These are phyloP conservation scores for Rhodosorus marinus DNA, from an alignment of 23 red algal species.

Conservation along the genomic window DNA sequence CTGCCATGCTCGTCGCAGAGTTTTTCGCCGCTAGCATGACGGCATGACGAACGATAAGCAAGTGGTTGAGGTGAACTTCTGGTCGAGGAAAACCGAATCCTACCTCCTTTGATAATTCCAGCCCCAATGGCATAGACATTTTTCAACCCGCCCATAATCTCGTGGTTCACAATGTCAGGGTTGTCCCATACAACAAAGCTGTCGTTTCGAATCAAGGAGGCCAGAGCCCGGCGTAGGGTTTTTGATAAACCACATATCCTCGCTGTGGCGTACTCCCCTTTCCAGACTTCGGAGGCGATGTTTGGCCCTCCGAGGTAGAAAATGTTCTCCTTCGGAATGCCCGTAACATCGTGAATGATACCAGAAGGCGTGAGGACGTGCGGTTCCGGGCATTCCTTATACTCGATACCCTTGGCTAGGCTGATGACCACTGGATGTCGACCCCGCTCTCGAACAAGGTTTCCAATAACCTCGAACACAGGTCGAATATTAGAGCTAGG, in stretches of 20 bases:
- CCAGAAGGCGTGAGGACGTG: not conserved
- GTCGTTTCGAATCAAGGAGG: not conserved
- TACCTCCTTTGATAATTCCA: not conserved
- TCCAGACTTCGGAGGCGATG: not conserved
- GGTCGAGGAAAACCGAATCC: too few relatives aligned
- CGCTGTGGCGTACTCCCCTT: not conserved
- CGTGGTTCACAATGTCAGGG: not conserved
- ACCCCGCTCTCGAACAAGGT: not conserved
- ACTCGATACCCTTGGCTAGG: not conserved
- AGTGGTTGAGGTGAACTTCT: too few relatives aligned
- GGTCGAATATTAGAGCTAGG: not conserved
- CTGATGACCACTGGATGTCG: not conserved
- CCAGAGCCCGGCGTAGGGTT: not conserved
- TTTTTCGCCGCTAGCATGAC: not conserved
- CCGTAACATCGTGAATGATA: not conserved
- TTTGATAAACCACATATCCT: not conserved
- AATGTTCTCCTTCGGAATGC: not conserved
- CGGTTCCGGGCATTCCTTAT: not conserved
- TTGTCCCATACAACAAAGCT: not conserved
- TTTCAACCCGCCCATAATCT: not conserved
- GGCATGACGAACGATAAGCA: too few relatives aligned
- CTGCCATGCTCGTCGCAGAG: not conserved
- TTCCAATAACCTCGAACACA: not conserved
- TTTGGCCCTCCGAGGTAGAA: not conserved
- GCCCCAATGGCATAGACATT: not conserved